phyloP scores from a whole-genome alignment of 1,139 yeast genomes.

The Debaryomyces nepalensis region DNA sequence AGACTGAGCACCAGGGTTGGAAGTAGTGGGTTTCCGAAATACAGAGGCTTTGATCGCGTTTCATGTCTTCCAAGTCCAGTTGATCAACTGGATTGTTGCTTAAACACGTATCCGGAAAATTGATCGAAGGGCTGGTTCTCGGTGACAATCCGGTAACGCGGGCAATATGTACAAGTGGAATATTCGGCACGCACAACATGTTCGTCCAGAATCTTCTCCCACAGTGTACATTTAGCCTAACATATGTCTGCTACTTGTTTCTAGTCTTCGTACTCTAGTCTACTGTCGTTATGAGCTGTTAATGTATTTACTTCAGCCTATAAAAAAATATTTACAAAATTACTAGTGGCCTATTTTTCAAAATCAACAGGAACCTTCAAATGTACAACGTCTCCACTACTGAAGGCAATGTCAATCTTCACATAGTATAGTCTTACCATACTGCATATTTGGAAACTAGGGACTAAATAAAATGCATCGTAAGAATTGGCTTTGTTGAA shows the following conservation, averaged over 20 bases:
- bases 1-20: too few species aligned
- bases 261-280: too few species aligned
- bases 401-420: constrained; percentile 32
- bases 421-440: constrained; percentile 42
- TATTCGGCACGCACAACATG: too few species aligned
- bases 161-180: too few species aligned
- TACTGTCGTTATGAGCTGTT: too few species aligned
- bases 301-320: too few species aligned
- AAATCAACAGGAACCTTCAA: constrained; percentile 40
- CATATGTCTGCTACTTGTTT: too few species aligned
- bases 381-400: constrained; percentile 31
- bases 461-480: constrained; percentile 35
- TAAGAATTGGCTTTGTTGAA: constrained; percentile 1
- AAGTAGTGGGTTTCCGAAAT: background rate
- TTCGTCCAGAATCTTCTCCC: too few species aligned
- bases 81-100: background rate
- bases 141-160: background rate
- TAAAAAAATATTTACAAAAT: background rate
- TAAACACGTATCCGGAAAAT: background rate
- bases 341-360: constrained; percentile 15
- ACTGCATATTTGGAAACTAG: constrained; percentile 46
- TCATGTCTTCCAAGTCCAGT: background rate
- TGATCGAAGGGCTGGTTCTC: background rate
- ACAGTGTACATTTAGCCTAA: too few species aligned
- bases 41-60: background rate